Percentiles rank a stretch among this genome's conserved stretches.
phyloP scores from a whole-genome alignment of 345 rosid genomes.

The Sonneratia caseolaris region DNA sequence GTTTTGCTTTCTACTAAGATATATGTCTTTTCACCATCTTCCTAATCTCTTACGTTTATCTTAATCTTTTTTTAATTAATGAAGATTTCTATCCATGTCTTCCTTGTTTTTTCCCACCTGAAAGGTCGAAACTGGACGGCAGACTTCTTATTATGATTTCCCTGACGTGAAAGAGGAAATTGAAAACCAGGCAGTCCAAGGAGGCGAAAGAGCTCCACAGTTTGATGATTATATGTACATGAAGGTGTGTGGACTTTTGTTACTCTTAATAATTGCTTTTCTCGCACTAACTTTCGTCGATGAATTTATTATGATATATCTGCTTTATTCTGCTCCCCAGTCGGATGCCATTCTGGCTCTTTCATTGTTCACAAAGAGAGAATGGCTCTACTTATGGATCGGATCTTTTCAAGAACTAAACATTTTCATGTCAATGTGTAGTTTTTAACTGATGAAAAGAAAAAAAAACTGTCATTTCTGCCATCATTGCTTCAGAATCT shows the following conservation, averaged over 20 bases:
- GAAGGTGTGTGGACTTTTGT: conserved; percentile 41
- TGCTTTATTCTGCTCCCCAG: too few species aligned
- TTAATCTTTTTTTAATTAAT: neutral
- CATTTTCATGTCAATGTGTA: neutral
- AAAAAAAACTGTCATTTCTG: neutral
- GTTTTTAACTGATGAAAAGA: neutral
- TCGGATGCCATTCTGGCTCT: neutral
- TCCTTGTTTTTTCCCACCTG: neutral
- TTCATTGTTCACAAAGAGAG: neutral
- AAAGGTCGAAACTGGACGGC: conserved; percentile 1
- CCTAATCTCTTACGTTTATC: neutral
- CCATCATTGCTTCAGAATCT: neutral
- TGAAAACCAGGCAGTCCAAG: conserved; percentile 26
- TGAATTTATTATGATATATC: neutral
- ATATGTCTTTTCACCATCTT: neutral
- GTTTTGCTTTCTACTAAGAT: conserved; percentile 2
- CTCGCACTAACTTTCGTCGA: neutral
- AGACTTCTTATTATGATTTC: conserved; percentile 52
- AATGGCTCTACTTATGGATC: neutral
- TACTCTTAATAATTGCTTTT: neutral
- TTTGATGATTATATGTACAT: conserved; percentile 55
- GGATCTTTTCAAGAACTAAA: neutral
- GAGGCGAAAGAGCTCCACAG: conserved; percentile 30
- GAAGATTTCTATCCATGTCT: conserved; percentile 3
- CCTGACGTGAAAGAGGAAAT: conserved; percentile 64